phyloP scores from a whole-genome alignment of 108 stramenopile genomes.

The Nitzschia inconspicua region DNA sequence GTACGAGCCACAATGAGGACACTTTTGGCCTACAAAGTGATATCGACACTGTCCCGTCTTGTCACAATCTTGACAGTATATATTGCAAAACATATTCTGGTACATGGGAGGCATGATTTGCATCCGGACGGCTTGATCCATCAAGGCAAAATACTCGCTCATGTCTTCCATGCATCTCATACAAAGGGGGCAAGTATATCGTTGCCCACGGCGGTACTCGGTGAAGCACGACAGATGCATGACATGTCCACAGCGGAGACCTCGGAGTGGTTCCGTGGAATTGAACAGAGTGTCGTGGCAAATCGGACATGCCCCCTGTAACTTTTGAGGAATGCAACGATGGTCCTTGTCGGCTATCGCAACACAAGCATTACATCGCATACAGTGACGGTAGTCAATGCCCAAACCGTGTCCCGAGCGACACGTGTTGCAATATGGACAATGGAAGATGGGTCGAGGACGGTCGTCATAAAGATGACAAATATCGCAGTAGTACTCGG shows the following conservation, averaged over 20 bases:
- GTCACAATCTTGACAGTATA: conserved; percentile 87
- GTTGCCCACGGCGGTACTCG: conserved; percentile 53
- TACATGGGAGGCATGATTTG: conserved; percentile 86
- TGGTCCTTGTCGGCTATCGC: conserved; percentile 72
- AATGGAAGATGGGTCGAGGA: conserved; percentile 83
- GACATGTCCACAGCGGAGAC: conserved; percentile 91
- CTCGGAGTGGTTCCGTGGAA: conserved; percentile 82
- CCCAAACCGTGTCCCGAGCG: conserved; percentile 89
- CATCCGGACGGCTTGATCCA: conserved; percentile 83
- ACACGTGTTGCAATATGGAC: conserved; percentile 95
- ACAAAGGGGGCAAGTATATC: conserved; percentile 83
- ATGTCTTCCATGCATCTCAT: conserved; percentile 85
- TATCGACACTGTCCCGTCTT: conserved; percentile 72
- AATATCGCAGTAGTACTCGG: conserved; percentile 83
- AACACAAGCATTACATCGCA: conserved; percentile 97
- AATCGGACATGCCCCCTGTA: conserved; percentile 93
- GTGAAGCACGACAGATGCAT: conserved; percentile 93
- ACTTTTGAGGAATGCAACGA: conserved; percentile 88
- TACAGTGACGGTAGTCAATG: conserved; percentile 95
- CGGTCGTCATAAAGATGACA: conserved; percentile 90
- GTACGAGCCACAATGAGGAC: conserved; percentile 76
- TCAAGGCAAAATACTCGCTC: conserved; percentile 78
- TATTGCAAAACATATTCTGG: conserved; percentile 61
- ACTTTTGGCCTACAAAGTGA: conserved; percentile 86
- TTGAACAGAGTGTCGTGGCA: conserved; percentile 88